Evolutionary conservation across 345 rosid species (phyloP).

Genomic region (Tarenaya hassleriana): DNA sequence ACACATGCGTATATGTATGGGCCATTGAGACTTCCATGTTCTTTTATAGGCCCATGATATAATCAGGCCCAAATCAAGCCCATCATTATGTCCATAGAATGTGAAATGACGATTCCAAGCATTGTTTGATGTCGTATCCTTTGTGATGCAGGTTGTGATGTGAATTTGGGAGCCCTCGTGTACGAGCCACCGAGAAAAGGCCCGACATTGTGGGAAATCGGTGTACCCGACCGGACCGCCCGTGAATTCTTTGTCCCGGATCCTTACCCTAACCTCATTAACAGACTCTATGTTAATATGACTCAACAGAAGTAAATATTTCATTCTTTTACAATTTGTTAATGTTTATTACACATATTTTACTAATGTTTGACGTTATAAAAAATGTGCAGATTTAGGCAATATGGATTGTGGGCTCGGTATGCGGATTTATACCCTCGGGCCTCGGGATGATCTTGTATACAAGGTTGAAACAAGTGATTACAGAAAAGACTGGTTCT

Average conservation of each 20-base stretch:
- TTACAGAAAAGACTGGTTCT: constrained; percentile 64
- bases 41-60: background rate
- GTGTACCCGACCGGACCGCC: constrained; percentile 69
- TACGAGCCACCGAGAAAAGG: constrained; percentile 72
- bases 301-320: constrained; percentile 32
- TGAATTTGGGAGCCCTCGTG: constrained; percentile 38
- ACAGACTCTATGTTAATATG: constrained; percentile 28
- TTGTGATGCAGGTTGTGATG: constrained; percentile 34
- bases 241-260: constrained; percentile 66
- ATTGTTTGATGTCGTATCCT: too few species aligned
- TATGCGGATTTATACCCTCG: constrained; percentile 59
- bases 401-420: constrained; percentile 77
- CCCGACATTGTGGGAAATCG: constrained; percentile 83
- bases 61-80: background rate
- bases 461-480: constrained; percentile 48
- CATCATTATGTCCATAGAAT: too few species aligned
- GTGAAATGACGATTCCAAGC: too few species aligned
- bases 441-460: constrained; percentile 42
- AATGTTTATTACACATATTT: background rate
- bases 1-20: background rate
- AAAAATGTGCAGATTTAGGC: constrained; percentile 46
- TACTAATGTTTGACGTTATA: background rate
- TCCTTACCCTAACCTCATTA: constrained; percentile 45
- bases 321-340: background rate
- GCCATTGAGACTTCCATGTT: background rate